Base-by-base conservation (phyloP, 495 filamentous ascomycete genomes). In the Aspergillus asperescens region DNA sequence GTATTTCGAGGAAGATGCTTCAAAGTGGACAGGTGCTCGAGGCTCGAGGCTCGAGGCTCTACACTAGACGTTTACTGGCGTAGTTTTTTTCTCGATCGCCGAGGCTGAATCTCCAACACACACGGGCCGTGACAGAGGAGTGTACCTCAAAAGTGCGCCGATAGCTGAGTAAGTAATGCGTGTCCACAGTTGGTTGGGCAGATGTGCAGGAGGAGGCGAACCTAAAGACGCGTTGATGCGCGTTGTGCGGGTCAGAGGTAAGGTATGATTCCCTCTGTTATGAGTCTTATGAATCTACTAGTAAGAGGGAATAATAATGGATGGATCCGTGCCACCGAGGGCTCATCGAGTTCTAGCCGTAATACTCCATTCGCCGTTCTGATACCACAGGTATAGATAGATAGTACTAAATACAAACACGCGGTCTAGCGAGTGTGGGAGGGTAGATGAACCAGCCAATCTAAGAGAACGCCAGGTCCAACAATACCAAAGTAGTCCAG, bases 371-470 rank as follows among this genome's bases (percentile, higher is more conserved):
- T 49, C 46, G 46, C 46, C 46, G 31, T 37, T 28, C 22, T 39
- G 34, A 49, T 49, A 49, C 32, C 20, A 28, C 22, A 28, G 46
- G 31, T 48, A 48, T 13, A 44, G 24, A 18, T 42, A 37, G n/a
- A 37, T 3, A 6, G 3, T 34, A 42, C 16, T 31, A 42, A 20
- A 25, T 45, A 49, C 46, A 39, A 39, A 27, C 28, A 52, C 50
- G 27, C 39, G 15, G 15, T 52, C 50, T 52, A 52, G 50, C 50
- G 50, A 52, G 40, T 44, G 50, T 52, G 39, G 20, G 19, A 37
- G 39, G 29, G 24, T 24, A 12, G 39, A 28, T 35, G 12, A 23
- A 48, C 23, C 34, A 47, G 46, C 24, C 28, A 27, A 49, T 49
- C 22, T 22, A 39, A 29, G 8, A 13, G 7, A 28, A 39, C 13